Base-by-base conservation (phyloP, 148 eudicot species). In the Cornus florida region DNA sequence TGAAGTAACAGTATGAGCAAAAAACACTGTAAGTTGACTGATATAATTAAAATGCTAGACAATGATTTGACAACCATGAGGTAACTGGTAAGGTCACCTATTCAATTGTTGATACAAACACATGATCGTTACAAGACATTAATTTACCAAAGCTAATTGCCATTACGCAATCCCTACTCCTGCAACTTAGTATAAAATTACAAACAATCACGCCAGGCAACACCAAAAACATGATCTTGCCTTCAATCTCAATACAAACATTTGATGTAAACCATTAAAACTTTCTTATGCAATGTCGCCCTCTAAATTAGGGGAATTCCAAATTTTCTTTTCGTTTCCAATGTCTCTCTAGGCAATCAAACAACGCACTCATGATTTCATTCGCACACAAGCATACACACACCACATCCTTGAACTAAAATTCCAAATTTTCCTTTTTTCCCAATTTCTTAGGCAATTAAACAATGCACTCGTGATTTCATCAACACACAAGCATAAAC, bases 31-130 rank as follows among this genome's bases (percentile, higher is more conserved):
- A 13, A 13, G 64, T 57, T 57, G 64, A 57, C 1, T 57, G 64
- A 57, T 57, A 57, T 8, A 35, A 33, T 33, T 33, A 33, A 33
- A 33, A 35, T 35, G 38, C 64, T 13, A 57, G 8, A 57, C 62
- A 57, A 57, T 57, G 20, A 14, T 53, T 53, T 13, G 3, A 53
- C 59, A 11, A 53, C 17, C 3, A 16, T 53, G 59, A 11, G 59
- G 59, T 28, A 28, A 28, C 28, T 28, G 28, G 28, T 53, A 12
- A 53, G 59, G 22, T 14, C 23, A 62, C 17, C 66, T 6, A 20
- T 62, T 5, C 66, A n/a, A 20, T 62, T 62, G 66, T 6, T 62
- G 24, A 62, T 13, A n/a, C 66, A 62, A 67, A 80, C 82, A 43
- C 75, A 80, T 64, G 38, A 53, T 75, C 16, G 60, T 46, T 28